Evolutionary conservation across 163 green algal genomes (phyloP), one percentile per base, ranked within the genome.

Genomic region (Chloromonas sp.): DNA sequence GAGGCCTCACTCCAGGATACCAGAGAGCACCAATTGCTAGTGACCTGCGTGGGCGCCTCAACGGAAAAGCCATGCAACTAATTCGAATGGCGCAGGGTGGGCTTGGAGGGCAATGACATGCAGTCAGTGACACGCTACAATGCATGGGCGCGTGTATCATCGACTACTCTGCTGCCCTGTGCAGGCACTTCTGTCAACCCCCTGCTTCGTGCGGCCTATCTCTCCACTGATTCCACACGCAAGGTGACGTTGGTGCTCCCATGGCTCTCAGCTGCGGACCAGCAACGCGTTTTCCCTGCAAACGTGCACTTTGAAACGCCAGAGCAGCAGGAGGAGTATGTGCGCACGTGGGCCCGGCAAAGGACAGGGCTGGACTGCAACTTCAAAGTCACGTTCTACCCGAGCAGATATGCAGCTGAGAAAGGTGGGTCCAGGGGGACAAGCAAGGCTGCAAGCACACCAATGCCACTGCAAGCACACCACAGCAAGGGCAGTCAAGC

Each of bases 161-260:
- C 36, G 36, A 36, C 36, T 36, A 36, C 36, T 36, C 36, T 36
- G 36, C 36, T 36, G 36, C 36, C 36, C 36, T 36, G 36, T 36
- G 36, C 36, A 36, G 97, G 97, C 61, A 99, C 97, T 0, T 93
- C 95, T 0, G 96, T 99, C 1, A 99, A 99, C 88, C 97, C 97
- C 77, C 92, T 98, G 85, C 92, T 99, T 87, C 94, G 97, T 11
- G 97, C 88, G 1, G 88, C 88, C 8, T 91, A 91, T 84, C 85
- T 91, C 15, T 71, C 84, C 61, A 87, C 62, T 2, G 83, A 85
- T 74, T 82, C 78, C 60, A 86, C 83, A 1, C 87, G 91, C 74
- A 88, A 96, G 87, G 97, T 99, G 3, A 99, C 96, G 61, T 93
- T 99, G 61, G 87, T 99, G 85, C 91, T 99, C 15, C 97, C 97